These are phyloP conservation scores for Geoglossum cookeanum DNA, from an alignment of 2,329 filamentous ascomycete species.

Conservation along the genomic window DNA sequence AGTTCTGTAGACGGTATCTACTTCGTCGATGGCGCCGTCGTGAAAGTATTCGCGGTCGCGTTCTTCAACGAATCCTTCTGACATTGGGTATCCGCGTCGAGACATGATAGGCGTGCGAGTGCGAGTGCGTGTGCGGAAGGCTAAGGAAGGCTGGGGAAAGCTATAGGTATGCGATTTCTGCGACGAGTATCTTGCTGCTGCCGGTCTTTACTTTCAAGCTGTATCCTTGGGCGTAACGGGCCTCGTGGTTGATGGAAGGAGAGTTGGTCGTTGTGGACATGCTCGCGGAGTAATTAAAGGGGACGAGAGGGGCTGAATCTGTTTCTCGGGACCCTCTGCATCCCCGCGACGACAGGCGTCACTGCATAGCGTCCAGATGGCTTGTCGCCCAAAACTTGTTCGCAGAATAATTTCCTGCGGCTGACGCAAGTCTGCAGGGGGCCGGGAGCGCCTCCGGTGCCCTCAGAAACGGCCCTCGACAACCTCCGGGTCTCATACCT, in stretches of 20 bases:
- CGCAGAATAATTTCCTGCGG: not conserved
- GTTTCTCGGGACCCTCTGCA: not conserved
- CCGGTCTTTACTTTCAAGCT: not conserved
- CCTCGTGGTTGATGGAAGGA: not conserved
- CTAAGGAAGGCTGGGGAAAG: not conserved
- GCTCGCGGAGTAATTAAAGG: not conserved
- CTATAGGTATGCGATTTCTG: not conserved
- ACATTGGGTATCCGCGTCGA: slow-evolving; percentile 23
- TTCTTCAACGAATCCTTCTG: slow-evolving; percentile 26
- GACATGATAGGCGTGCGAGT: slow-evolving; percentile 18
- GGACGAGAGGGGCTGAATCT: not conserved
- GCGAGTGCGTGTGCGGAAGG: not conserved
- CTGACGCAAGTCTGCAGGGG: slow-evolving; percentile 3
- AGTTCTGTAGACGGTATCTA: slow-evolving; percentile 22
- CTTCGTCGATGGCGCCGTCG: slow-evolving; percentile 30
- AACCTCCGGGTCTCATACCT: not conserved
- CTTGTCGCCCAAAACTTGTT: not conserved
- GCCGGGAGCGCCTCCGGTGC: not conserved
- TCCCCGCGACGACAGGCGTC: not conserved
- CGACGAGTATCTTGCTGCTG: not conserved
- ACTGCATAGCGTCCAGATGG: not conserved
- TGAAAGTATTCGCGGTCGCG: slow-evolving; percentile 30
- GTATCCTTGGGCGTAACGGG: no score
- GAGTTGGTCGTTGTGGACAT: not conserved
- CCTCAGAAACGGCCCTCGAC: not conserved